Conservation (phyloP, 2,329 filamentous ascomycete genomes). For the Apiospora sp. region DNA sequence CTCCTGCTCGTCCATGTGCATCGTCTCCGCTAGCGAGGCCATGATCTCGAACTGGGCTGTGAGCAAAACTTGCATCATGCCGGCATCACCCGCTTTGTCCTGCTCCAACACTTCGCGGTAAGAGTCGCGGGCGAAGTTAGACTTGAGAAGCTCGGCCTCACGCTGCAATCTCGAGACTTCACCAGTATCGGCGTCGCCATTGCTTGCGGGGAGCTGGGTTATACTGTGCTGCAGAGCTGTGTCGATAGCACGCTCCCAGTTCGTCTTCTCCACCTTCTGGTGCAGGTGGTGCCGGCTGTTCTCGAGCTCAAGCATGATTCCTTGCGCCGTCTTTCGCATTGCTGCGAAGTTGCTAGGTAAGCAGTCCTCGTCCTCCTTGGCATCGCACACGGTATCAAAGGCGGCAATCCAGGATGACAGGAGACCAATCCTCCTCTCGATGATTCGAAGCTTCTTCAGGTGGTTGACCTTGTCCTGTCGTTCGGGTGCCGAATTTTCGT, state of each 20-base stretch:
- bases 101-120: constrained; percentile 81
- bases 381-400: constrained; percentile 84
- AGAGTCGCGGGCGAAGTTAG: constrained; percentile 81
- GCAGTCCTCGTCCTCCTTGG: constrained; percentile 70
- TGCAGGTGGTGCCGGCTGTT: constrained; percentile 90
- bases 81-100: constrained; percentile 81
- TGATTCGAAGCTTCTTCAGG: constrained; percentile 82
- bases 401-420: constrained; percentile 93
- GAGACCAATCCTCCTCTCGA: constrained; percentile 84
- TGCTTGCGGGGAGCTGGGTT: constrained; percentile 77
- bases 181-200: constrained; percentile 66
- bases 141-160: constrained; percentile 87
- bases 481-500: constrained; percentile 80
- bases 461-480: constrained; percentile 79
- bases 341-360: constrained; percentile 74
- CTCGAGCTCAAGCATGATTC: constrained; percentile 88
- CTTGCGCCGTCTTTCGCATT: constrained; percentile 87
- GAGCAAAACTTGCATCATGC: constrained; percentile 82
- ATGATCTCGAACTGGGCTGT: constrained; percentile 93
- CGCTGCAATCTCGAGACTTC: constrained; percentile 77
- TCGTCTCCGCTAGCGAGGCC: constrained; percentile 80
- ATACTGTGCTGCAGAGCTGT: constrained; percentile 87
- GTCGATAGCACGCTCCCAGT: constrained; percentile 89
- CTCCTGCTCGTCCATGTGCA: constrained; percentile 83
- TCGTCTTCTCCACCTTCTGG: constrained; percentile 78